Base-by-base conservation (phyloP, 2,329 filamentous ascomycete species). In the Curvularia sp. region DNA sequence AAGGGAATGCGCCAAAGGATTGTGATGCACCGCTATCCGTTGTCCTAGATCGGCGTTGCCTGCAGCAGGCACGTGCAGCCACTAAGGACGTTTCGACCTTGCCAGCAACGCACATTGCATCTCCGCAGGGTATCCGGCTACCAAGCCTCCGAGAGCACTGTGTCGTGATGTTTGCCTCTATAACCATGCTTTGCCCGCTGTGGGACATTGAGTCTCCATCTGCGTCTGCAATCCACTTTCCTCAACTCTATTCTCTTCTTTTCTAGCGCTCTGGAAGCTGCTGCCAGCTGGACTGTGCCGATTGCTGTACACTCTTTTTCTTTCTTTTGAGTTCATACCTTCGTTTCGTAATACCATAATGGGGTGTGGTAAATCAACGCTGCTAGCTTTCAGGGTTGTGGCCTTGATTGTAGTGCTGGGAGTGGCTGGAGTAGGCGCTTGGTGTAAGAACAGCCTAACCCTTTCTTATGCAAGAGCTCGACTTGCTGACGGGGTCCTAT, bases 241-340 rank as follows among this genome's bases (percentile, higher is more conserved):
- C 59, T 42, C 51, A 55, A 48, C 34, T 53, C 50, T 25, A 45
- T 45, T 51, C 46, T 39, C 51, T 60, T 65, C 55, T 39, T 32
- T 63, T 59, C 39, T 52, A 67, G 68, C 67, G 64, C 68, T 70
- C 66, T 67, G 64, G 21, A 62, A 71, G 67, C 64, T 54, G 67
- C 68, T 68, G 58, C 56, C 66, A 68, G 68, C 68, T 65, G 67
- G 68, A 52, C 66, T 69, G 67, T 51, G 60, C 60, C 54, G 59
- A 42, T 30, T 48, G 10, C n/a, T 47, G 27, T 34, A 39, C 30
- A 60, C 57, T 53, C 27, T 59, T 59, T 54, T 59, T 59, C 53
- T 59, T 62, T 57, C 21, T 41, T 42, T 27, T 43, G 18, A 34
- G 36, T 39, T 39, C 15, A 13, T 7, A 19, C 28, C 27, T 10